Base-by-base conservation (phyloP, 208 protist genomes). In the Paratrypanosoma confusum region DNA sequence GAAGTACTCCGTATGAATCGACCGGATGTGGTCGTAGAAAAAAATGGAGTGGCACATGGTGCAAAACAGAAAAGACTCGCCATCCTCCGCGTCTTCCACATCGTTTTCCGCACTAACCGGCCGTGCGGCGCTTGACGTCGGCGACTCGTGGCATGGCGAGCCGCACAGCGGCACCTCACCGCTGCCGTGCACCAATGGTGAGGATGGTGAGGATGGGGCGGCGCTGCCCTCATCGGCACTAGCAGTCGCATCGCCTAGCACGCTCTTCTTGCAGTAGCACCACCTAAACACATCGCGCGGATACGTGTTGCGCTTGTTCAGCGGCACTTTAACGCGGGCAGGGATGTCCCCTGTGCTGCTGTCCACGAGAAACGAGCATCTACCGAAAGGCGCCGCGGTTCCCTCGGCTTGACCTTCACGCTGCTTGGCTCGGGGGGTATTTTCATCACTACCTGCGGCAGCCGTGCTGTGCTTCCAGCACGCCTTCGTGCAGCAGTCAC, bases 201-300 rank as follows among this genome's bases (percentile, higher is more conserved):
- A n/a, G n/a, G n/a, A n/a, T n/a, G n/a, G n/a, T n/a, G n/a, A n/a
- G n/a, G n/a, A n/a, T n/a, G n/a, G n/a, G n/a, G n/a, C n/a, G n/a
- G n/a, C n/a, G n/a, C n/a, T n/a, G n/a, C n/a, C n/a, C n/a, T n/a
- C n/a, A n/a, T n/a, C n/a, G n/a, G n/a, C n/a, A n/a, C n/a, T n/a
- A n/a, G n/a, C n/a, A n/a, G n/a, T n/a, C n/a, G n/a, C n/a, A n/a
- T n/a, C n/a, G n/a, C n/a, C n/a, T n/a, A n/a, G n/a, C n/a, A n/a
- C n/a, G n/a, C n/a, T 72, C 69, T 35, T 72, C 57, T 18, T 34
- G 53, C 81, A 90, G 57, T 82, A 85, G 56, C 81, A 90, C 81
- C 81, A 90, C 22, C 63, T 61, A 13, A 57, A 17, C 21, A 73
- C 24, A 8, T 70, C 47, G 26, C 81, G 77, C n/a, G 81, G 81